These are phyloP conservation scores for Neurospora africana DNA, from an alignment of 495 filamentous ascomycete genomes.

Conservation along the genomic window DNA sequence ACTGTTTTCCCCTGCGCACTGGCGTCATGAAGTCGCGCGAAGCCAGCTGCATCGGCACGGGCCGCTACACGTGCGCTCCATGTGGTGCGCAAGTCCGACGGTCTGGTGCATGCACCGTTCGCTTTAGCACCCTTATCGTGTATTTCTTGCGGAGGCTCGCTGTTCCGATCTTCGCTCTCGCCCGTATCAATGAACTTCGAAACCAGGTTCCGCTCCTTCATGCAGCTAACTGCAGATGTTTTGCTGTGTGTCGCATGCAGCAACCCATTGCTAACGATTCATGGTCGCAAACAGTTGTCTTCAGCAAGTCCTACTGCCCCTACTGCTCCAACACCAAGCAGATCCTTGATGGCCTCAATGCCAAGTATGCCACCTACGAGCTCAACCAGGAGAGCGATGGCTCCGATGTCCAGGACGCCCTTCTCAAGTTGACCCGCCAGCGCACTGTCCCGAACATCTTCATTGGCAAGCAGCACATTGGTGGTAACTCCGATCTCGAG, in stretches of 20 bases:
- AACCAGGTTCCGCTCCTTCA: background rate
- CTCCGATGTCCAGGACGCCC: constrained; percentile 68
- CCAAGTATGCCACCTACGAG: constrained; percentile 68
- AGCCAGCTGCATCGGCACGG: background rate
- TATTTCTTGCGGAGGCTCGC: background rate
- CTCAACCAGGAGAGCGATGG: constrained; percentile 82
- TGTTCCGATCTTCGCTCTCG: background rate
- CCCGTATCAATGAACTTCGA: background rate
- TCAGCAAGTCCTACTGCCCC: constrained; percentile 96
- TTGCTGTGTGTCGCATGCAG: background rate
- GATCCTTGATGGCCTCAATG: constrained; percentile 55
- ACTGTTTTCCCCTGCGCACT: background rate
- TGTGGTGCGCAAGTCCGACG: background rate
- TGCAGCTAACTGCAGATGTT: background rate
- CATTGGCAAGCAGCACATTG: constrained; percentile 83
- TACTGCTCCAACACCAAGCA: constrained; percentile 77
- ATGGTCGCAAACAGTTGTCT: constrained; percentile 52
- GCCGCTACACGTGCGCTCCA: background rate
- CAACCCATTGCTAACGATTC: background rate
- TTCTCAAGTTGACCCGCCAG: constrained; percentile 70
- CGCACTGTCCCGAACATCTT: constrained; percentile 90
- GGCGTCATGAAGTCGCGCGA: background rate
- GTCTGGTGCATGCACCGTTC: background rate
- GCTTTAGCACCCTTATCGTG: background rate
- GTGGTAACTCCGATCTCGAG: constrained; percentile 93